Evolutionary conservation across 2,329 filamentous ascomycete genomes (phyloP), one percentile per base, ranked within the genome.

Genomic region (Penicillium capsulatum): DNA sequence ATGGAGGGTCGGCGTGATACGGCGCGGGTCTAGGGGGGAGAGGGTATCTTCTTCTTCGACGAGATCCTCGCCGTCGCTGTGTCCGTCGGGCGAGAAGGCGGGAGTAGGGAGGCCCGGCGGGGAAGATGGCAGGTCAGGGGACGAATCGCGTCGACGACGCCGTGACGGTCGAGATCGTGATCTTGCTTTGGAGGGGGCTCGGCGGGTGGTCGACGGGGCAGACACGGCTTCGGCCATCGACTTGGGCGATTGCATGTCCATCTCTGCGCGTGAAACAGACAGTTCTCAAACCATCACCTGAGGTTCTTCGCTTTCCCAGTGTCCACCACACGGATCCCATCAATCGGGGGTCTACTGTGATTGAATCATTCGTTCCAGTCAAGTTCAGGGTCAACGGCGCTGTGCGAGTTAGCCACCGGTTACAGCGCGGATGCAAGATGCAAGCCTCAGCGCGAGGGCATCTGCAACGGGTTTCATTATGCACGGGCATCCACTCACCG

Each of bases 1-100:
- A 63, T 97, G 92, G 8, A 98, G 70, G 0, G 90, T 97, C 1
- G 92, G 92, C 0, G 92, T 98, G 59, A 98, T 96, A 26, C 92
- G 80, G 39, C 91, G 81, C 3, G 92, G 89, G 59, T 98, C 92
- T 19, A 96, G 72, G 15, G 88, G 81, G 2, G 79, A 80, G 22
- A 89, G 80, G 31, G 71, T 79, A 47, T 91, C 84, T 50, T 91
- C 84, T 50, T 91, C 62, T 16, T 64, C 57, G n/a, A 55, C 47
- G 30, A 56, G 40, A 40, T 66, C 60, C 10, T 66, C 59, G 15
- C 64, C 52, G 50, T 66, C 59, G 40, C 58, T 58, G 52, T 61
- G 50, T 45, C 68, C 65, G 29, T 61, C 60, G 13, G 60, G 59
- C 31, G 62, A 64, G 37, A 60, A 59, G 26, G 58, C 58, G 17